Evolutionary conservation across 805 yeast species (phyloP).

Genomic region (Candida michaelii): DNA sequence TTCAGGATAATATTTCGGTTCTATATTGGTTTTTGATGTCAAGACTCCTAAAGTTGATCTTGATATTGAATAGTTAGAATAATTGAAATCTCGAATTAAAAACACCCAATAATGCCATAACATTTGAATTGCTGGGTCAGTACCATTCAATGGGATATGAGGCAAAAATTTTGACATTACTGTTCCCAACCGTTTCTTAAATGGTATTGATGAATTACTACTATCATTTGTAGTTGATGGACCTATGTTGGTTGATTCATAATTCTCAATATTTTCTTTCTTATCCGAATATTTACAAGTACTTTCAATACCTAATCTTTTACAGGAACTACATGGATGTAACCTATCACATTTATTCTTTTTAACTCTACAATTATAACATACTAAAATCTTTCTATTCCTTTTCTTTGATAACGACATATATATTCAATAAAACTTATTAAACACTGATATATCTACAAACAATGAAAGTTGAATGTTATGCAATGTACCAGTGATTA

Average conservation of each 20-base stretch:
- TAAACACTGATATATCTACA: not conserved
- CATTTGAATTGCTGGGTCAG: constrained; percentile 10
- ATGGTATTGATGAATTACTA: not conserved
- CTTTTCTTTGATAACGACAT: constrained; percentile 14
- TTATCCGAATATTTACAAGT: constrained; percentile 10
- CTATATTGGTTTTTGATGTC: not conserved
- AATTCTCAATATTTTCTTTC: not conserved
- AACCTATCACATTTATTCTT: constrained; percentile 20
- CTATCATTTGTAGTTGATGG: not conserved
- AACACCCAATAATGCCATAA: constrained; percentile 13
- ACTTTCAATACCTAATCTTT: constrained; percentile 9
- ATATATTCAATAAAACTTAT: not conserved
- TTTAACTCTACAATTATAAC: constrained; percentile 17
- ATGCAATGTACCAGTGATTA: not conserved
- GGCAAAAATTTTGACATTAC: constrained; percentile 7
- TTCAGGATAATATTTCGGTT: constrained; percentile 2
- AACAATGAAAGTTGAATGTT: not conserved
- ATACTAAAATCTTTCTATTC: constrained; percentile 18
- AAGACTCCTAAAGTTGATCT: constrained; percentile 8
- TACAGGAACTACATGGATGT: constrained; percentile 18
- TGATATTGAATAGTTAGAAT: constrained; percentile 7
- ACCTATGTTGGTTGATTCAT: not conserved
- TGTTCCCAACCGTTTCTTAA: not conserved
- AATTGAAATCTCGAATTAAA: constrained; percentile 7
- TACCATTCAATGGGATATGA: constrained; percentile 8